Conservation (phyloP, 495 filamentous ascomycete species). For the Mytilinidion resinicola region DNA sequence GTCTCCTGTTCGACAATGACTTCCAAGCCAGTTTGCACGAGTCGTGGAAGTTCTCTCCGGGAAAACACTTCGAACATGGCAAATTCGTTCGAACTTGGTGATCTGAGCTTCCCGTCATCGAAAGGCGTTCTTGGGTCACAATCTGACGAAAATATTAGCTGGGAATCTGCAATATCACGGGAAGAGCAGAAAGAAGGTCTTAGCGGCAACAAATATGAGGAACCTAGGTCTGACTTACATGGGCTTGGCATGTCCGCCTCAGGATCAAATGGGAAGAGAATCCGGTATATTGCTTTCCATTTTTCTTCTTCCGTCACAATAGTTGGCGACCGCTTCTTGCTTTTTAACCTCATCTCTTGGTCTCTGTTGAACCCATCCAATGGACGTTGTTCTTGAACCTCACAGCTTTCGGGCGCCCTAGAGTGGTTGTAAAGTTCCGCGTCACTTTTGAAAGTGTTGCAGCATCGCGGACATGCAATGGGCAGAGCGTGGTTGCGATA, state of each 20-base stretch:
- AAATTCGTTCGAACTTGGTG: conserved; percentile 1
- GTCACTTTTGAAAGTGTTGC: not conserved
- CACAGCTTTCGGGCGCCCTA: not conserved
- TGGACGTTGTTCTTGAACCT: not conserved
- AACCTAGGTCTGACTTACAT: not conserved
- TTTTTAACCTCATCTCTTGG: not conserved
- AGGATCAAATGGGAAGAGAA: not conserved
- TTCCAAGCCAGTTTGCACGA: conserved; percentile 11
- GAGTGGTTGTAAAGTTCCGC: not conserved
- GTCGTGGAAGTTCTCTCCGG: conserved; percentile 8
- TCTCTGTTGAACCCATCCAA: not conserved
- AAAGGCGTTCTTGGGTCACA: not conserved
- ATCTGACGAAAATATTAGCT: not conserved
- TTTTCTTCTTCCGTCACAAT: not conserved
- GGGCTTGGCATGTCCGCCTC: not conserved
- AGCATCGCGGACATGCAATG: not conserved
- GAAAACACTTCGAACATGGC: conserved; percentile 12
- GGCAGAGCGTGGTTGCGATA: not conserved
- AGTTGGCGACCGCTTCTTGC: not conserved
- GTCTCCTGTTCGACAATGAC: conserved; percentile 4
- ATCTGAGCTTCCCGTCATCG: not conserved
- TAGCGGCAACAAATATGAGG: not conserved
- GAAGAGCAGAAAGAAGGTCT: not conserved
- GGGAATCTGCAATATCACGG: not conserved
- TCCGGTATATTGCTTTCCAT: not conserved